Evolutionary conservation across 345 rosid species (phyloP).

Genomic region (Hibiscus trionum): DNA sequence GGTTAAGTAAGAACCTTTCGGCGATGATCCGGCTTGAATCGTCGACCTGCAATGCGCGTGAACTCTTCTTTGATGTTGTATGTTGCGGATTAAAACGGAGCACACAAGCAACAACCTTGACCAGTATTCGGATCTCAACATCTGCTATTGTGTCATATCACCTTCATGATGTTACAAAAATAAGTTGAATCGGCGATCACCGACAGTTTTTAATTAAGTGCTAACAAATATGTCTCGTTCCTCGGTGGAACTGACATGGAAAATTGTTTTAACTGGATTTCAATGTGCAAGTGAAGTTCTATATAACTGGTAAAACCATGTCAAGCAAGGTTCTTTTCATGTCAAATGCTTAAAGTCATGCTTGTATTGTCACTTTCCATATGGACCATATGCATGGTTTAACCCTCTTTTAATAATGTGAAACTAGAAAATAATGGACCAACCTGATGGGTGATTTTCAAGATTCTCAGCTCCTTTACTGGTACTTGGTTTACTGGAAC

Average conservation of each 20-base stretch:
- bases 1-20: slow-evolving; percentile 18
- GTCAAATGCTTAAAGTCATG: background rate
- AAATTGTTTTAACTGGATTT: no score
- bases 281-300: background rate
- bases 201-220: background rate
- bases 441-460: slow-evolving; percentile 46
- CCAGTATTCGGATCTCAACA: background rate
- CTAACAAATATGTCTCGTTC: background rate
- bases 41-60: slow-evolving; percentile 27
- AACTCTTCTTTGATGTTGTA: background rate
- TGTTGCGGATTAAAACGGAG: background rate
- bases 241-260: no score
- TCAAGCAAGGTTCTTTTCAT: background rate
- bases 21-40: slow-evolving; percentile 2
- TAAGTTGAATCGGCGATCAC: background rate
- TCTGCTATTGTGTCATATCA: slow-evolving; percentile 11
- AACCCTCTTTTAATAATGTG: background rate
- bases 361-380: background rate
- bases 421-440: slow-evolving; percentile 5
- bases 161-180: slow-evolving; percentile 13
- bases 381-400: background rate
- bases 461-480: slow-evolving; percentile 42
- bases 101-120: background rate
- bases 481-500: slow-evolving; percentile 37
- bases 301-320: background rate